phyloP scores from a whole-genome alignment of 202 grass and related monocot species.

The Cymbopogon flexuosus region DNA sequence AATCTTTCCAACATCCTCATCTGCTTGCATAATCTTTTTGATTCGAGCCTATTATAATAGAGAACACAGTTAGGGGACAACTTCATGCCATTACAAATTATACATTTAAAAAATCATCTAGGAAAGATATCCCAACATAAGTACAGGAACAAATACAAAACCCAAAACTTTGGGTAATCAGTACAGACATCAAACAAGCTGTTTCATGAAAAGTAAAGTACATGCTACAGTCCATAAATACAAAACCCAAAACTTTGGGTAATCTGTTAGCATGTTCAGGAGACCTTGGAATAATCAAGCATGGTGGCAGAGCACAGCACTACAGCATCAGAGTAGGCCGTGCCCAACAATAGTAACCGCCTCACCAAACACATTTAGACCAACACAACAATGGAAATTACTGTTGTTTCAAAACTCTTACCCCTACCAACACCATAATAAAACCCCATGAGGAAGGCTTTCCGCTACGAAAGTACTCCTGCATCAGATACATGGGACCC shows the following conservation, averaged over 20 bases:
- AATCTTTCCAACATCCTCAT: slow-evolving; percentile 98
- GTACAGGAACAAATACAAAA: background rate
- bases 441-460: background rate
- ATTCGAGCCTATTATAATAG: slow-evolving; percentile 63
- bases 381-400: slow-evolving; percentile 3
- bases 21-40: slow-evolving; percentile 99
- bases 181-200: background rate
- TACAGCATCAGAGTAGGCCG: background rate
- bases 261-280: background rate
- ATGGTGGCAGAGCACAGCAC: background rate
- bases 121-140: background rate
- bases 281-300: background rate
- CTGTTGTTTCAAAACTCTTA: no score
- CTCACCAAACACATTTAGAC: background rate
- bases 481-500: background rate
- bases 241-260: no score
- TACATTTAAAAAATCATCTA: slow-evolving; percentile 7
- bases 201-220: background rate
- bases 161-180: background rate
- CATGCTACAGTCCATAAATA: background rate
- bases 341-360: background rate
- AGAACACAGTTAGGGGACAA: slow-evolving; percentile 4
- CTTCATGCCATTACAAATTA: background rate
- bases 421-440: no score
- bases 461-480: no score